Evolutionary conservation across 2,329 filamentous ascomycete species (phyloP).

Genomic region (Scortechinia acanthostroma): DNA sequence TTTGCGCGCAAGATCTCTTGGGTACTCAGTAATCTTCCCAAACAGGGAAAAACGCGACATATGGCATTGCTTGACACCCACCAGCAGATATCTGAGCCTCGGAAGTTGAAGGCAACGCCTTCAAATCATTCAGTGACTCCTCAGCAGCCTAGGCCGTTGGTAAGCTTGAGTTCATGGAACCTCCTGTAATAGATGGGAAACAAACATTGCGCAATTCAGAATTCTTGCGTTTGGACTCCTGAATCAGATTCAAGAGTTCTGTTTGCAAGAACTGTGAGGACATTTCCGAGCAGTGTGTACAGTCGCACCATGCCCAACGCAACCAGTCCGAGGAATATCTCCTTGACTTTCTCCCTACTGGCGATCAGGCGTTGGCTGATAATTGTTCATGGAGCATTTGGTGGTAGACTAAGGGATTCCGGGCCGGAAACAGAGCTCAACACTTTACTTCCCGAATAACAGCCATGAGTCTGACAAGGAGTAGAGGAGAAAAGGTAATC

Average conservation of each 20-base stretch:
- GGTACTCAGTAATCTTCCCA: background rate
- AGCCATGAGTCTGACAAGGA: too few relatives aligned
- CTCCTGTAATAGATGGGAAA: background rate
- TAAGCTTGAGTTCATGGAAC: too few relatives aligned
- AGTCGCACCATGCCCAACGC: too few relatives aligned
- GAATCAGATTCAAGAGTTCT: background rate
- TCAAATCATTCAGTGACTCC: background rate
- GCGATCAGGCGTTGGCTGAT: too few relatives aligned
- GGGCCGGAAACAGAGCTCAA: too few relatives aligned
- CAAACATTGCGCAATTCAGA: background rate
- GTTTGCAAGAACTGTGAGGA: conserved; percentile 1
- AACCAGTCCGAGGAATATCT: too few relatives aligned
- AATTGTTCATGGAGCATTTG: too few relatives aligned
- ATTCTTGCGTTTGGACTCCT: background rate
- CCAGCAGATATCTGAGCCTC: background rate
- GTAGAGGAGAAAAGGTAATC: too few relatives aligned
- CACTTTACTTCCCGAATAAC: too few relatives aligned
- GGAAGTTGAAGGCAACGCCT: background rate
- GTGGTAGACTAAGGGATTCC: too few relatives aligned
- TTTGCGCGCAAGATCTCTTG: background rate
- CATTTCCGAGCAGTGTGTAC: background rate
- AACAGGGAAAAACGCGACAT: background rate
- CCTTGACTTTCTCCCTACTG: too few relatives aligned
- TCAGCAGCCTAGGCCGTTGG: background rate
- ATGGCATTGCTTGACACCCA: background rate